A percentile compares a stretch with the other conserved stretches of the same genome.
These are phyloP conservation scores for Pichia terricola DNA, from an alignment of 1,139 yeast genomes.

Conservation along the genomic window DNA sequence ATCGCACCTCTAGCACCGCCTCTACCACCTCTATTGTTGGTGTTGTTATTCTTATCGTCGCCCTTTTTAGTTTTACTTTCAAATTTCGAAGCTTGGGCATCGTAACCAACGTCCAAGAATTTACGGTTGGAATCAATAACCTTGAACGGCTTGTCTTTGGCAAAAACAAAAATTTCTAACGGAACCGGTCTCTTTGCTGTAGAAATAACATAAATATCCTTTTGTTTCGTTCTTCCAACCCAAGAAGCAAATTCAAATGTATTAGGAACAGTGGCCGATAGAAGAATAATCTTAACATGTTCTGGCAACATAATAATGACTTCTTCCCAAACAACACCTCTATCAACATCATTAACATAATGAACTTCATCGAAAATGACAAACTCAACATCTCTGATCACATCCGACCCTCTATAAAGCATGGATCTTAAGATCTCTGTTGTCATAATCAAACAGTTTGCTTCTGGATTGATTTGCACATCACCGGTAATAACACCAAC, in stretches of 20 bases:
- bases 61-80: slow-evolving; percentile 1
- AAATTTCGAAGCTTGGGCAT: slow-evolving; percentile 46
- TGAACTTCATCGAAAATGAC: slow-evolving; percentile 95
- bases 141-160: slow-evolving; percentile 57
- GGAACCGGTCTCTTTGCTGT: slow-evolving; percentile 97
- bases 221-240: slow-evolving; percentile 95
- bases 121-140: slow-evolving; percentile 66
- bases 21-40: slow-evolving; percentile 15
- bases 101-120: slow-evolving; percentile 58
- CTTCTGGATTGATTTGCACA: slow-evolving; percentile 95
- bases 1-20: slow-evolving; percentile 16
- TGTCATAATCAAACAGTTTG: slow-evolving; percentile 94
- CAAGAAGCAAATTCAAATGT: slow-evolving; percentile 98
- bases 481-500: slow-evolving; percentile 98
- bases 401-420: slow-evolving; percentile 93
- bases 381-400: slow-evolving; percentile 95
- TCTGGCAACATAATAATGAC: slow-evolving; percentile 92
- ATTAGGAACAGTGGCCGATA: slow-evolving; percentile 96
- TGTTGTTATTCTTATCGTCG: not conserved
- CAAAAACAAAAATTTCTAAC: slow-evolving; percentile 77
- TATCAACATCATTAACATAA: slow-evolving; percentile 88
- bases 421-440: slow-evolving; percentile 93
- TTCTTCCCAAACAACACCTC: slow-evolving; percentile 99
- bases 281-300: slow-evolving; percentile 61
- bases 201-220: slow-evolving; percentile 89